Percentiles rank a stretch among this genome's conserved stretches.
phyloP scores from a whole-genome alignment of 2,329 filamentous ascomycete genomes.

The Cordyceps militaris region DNA sequence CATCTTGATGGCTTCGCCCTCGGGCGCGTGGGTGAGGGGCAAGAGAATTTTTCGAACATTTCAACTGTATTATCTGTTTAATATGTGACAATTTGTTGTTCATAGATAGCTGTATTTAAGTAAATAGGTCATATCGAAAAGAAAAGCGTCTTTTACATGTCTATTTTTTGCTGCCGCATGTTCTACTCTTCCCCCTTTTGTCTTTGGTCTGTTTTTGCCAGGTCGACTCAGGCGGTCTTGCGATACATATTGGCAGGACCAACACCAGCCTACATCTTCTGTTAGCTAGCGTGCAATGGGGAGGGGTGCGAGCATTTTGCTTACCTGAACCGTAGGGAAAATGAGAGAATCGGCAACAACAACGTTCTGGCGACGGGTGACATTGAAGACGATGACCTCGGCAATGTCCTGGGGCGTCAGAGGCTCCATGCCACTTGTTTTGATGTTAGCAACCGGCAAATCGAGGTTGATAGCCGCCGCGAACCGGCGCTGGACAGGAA shows the following conservation, averaged over 20 bases:
- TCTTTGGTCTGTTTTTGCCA: not conserved
- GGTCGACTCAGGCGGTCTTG: not conserved
- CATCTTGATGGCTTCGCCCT: conserved; percentile 19
- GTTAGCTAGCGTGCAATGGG: not conserved
- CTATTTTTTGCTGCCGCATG: conserved; percentile 4
- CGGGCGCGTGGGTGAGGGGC: conserved; percentile 29
- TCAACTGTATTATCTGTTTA: not conserved
- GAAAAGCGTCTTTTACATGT: conserved; percentile 6
- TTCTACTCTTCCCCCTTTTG: not conserved
- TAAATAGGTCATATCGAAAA: not conserved
- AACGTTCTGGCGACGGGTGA: conserved; percentile 79
- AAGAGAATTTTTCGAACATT: conserved; percentile 38
- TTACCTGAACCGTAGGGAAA: conserved; percentile 82
- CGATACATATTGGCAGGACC: conserved; percentile 5
- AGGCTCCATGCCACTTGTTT: conserved; percentile 62
- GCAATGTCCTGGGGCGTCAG: conserved; percentile 87
- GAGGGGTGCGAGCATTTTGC: not conserved
- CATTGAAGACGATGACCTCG: conserved; percentile 81
- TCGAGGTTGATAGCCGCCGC: not conserved
- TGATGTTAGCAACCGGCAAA: not conserved
- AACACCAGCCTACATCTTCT: not conserved
- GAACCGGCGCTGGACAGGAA: conserved; percentile 7
- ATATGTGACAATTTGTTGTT: not conserved
- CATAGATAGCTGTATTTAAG: not conserved
- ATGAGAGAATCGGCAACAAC: conserved; percentile 82